These are phyloP conservation scores for Aureobasidium zeae DNA, from an alignment of 2,329 filamentous ascomycete species.

Conservation along the genomic window DNA sequence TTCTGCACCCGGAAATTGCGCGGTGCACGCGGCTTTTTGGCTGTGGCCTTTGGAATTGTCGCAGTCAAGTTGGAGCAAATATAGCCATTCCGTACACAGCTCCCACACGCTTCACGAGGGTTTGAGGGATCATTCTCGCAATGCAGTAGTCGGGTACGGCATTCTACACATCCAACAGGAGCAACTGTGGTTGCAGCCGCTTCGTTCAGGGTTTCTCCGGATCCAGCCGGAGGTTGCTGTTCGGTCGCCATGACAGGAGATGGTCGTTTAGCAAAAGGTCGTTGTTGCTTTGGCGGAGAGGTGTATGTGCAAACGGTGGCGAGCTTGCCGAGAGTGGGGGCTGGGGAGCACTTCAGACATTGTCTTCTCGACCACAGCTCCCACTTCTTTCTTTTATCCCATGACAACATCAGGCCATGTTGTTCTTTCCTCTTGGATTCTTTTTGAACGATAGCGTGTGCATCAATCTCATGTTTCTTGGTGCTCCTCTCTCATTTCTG, in stretches of 20 bases:
- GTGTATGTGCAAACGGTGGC: background rate
- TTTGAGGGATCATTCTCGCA: slow-evolving; percentile 3
- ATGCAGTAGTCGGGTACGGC: slow-evolving; percentile 6
- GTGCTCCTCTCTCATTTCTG: no score
- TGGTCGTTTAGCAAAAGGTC: slow-evolving; percentile 8
- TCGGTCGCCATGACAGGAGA: slow-evolving; percentile 12
- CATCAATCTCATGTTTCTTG: no score
- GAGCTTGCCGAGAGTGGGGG: background rate
- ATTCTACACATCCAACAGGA: slow-evolving; percentile 10
- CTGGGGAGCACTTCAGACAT: slow-evolving; percentile 1
- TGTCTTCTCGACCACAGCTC: no score
- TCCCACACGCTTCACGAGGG: slow-evolving; percentile 7
- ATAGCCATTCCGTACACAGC: slow-evolving; percentile 6
- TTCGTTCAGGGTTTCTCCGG: slow-evolving; percentile 1
- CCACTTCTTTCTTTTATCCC: no score
- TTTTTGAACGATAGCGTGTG: no score
- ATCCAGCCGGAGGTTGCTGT: slow-evolving; percentile 5
- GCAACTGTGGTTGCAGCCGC: background rate
- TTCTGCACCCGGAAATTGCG: slow-evolving; percentile 1
- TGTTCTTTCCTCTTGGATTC: no score
- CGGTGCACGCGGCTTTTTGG: no score
- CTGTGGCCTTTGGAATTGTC: no score
- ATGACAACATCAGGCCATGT: no score
- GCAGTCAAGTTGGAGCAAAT: slow-evolving; percentile 8
- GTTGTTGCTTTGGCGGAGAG: background rate